Conservation (phyloP, 495 filamentous ascomycete species). For the Wilcoxina mikolae region DNA sequence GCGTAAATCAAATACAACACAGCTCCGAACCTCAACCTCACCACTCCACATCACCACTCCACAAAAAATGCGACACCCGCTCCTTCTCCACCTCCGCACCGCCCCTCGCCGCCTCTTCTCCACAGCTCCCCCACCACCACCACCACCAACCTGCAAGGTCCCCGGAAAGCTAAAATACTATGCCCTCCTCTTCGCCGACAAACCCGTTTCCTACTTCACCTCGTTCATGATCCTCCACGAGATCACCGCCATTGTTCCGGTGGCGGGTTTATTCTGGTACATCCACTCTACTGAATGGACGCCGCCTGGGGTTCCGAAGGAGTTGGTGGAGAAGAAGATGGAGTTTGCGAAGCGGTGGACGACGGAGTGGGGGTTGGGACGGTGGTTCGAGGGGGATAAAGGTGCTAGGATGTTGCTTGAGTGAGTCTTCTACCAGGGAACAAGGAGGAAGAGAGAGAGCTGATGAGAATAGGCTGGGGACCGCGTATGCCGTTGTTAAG, state of each 20-base stretch:
- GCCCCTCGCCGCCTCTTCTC: background rate
- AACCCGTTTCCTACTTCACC: conserved; percentile 66
- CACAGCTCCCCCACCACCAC: background rate
- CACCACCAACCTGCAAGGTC: conserved; percentile 19
- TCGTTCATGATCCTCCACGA: conserved; percentile 88
- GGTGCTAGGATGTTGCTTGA: conserved; percentile 27
- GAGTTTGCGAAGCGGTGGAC: conserved; percentile 7
- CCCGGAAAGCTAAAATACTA: conserved; percentile 49
- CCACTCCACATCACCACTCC: no score
- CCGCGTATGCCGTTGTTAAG: conserved; percentile 82
- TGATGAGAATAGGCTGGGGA: conserved; percentile 52
- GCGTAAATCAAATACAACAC: no score
- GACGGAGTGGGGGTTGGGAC: conserved; percentile 16
- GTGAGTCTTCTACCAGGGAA: conserved; percentile 27
- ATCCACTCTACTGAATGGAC: conserved; percentile 51
- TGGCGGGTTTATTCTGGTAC: conserved; percentile 54
- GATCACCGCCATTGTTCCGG: conserved; percentile 66
- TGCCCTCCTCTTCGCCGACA: conserved; percentile 50
- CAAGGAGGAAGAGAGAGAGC: conserved; percentile 35
- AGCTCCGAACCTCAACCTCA: no score
- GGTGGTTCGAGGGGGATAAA: conserved; percentile 14
- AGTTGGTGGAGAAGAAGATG: conserved; percentile 17
- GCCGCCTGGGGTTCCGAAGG: conserved; percentile 18
- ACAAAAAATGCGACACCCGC: no score
- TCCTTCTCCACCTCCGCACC: no score